Base-by-base conservation (phyloP, 2,329 filamentous ascomycete genomes). In the Calcarisporium arbuscula region DNA sequence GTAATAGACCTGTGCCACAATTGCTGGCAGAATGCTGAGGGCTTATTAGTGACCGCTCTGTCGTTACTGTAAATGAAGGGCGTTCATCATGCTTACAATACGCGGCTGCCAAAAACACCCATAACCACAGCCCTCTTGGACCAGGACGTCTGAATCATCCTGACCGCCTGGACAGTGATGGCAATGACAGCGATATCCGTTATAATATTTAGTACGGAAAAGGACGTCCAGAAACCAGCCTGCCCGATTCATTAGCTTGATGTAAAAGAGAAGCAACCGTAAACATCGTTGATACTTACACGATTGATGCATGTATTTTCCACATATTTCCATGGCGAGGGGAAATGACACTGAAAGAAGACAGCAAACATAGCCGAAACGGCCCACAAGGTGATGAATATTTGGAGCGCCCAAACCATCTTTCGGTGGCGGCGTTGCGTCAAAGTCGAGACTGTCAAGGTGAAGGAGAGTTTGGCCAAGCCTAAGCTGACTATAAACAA, bases 41-140 rank as follows among this genome's bases (percentile, higher is more conserved):
- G 8, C 19, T 6, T 14, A 5, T 16, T 18, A n/a, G n/a, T n/a
- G n/a, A n/a, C n/a, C n/a, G n/a, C n/a, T n/a, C n/a, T n/a, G n/a
- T n/a, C n/a, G n/a, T n/a, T n/a, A n/a, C n/a, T n/a, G n/a, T n/a
- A n/a, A n/a, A n/a, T n/a, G n/a, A n/a, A n/a, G n/a, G n/a, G n/a
- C n/a, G n/a, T n/a, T n/a, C n/a, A n/a, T n/a, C n/a, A n/a, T n/a
- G 50, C 50, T 21, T 41, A 54, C 52, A 56, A 33, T 5, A 54
- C 51, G 32, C 53, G 47, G 21, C 52, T 52, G 0, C 53, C 53
- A 23, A 56, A 56, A 5, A 56, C 52, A 6, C 43, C 33, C 19
- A 55, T 54, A 3, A 56, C 52, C 7, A 56, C 21, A 0, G 39
- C 35, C 41, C 50, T 54, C 30, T 56, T 56, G 1, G 42, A 40